A percentile compares a stretch with the other conserved stretches of the same genome.
Evolutionary conservation across 306 rosid genomes (phyloP).

Genomic region (Hippophae gyantsensis): DNA sequence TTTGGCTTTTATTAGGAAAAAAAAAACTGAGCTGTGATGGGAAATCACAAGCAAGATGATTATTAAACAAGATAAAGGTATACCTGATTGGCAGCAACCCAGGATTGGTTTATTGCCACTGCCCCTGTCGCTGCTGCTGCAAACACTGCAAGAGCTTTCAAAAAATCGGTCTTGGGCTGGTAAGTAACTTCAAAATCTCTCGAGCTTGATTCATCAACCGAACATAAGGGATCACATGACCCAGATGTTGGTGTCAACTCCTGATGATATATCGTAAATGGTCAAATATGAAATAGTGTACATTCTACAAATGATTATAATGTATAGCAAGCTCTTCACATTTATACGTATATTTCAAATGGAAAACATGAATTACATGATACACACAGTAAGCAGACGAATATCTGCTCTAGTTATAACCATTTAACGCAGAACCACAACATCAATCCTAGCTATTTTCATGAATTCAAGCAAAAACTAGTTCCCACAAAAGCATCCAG

Average conservation of each 20-base stretch:
- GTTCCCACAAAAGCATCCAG: neutral
- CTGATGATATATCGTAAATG: slow-evolving; percentile 32
- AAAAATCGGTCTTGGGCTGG: slow-evolving; percentile 70
- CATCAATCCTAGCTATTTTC: neutral
- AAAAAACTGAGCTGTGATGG: slow-evolving; percentile 1
- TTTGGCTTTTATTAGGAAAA: neutral
- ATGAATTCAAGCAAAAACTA: neutral
- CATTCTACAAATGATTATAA: slow-evolving; percentile 9
- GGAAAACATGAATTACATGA: neutral
- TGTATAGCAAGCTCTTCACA: slow-evolving; percentile 5
- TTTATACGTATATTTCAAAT: neutral
- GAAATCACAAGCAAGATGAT: slow-evolving; percentile 6
- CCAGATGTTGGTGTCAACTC: slow-evolving; percentile 43
- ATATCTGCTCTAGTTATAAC: neutral
- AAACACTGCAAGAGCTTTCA: slow-evolving; percentile 76
- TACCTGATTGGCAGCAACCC: slow-evolving; percentile 97
- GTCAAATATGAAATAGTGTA: slow-evolving; percentile 20
- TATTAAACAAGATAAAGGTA: slow-evolving; percentile 15
- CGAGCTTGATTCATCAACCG: slow-evolving; percentile 67
- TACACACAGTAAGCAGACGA: neutral
- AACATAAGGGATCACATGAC: slow-evolving; percentile 71
- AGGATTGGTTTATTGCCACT: slow-evolving; percentile 80
- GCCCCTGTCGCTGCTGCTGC: slow-evolving; percentile 62
- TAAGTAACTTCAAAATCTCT: slow-evolving; percentile 48
- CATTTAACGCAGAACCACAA: neutral